phyloP scores from a whole-genome alignment of 2,329 filamentous ascomycete species.

The Penicillium corylophilum region DNA sequence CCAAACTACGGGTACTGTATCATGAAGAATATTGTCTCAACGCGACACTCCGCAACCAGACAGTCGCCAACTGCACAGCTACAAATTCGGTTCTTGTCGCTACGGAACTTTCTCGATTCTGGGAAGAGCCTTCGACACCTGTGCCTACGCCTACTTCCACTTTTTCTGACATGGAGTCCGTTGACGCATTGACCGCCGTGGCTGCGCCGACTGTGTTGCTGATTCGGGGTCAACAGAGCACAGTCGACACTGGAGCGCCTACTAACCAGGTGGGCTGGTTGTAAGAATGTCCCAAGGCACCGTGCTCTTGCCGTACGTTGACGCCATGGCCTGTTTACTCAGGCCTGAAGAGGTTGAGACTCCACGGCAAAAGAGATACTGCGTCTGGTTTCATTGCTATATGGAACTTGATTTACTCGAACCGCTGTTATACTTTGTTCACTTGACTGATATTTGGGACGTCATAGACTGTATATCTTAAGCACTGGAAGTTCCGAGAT shows the following conservation, averaged over 20 bases:
- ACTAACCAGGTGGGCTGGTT: too few relatives aligned
- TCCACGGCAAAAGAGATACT: background rate
- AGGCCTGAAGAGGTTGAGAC: background rate
- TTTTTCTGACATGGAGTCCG: background rate
- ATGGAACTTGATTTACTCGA: background rate
- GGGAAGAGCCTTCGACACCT: background rate
- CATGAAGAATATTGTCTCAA: too few relatives aligned
- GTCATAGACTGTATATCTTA: background rate
- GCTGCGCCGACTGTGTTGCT: too few relatives aligned
- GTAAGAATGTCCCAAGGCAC: background rate
- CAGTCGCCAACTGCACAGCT: background rate
- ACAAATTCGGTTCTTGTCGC: background rate
- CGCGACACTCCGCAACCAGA: background rate
- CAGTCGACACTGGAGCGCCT: too few relatives aligned
- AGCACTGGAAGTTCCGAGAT: background rate
- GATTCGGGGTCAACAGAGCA: too few relatives aligned
- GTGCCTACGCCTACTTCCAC: too few relatives aligned
- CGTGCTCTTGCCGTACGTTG: background rate
- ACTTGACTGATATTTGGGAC: background rate
- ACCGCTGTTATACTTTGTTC: background rate
- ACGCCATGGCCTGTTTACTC: background rate
- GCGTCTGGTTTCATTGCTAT: background rate
- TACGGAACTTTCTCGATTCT: background rate
- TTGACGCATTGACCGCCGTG: too few relatives aligned
- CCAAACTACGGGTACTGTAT: too few relatives aligned